Conservation (phyloP, 2,329 filamentous ascomycete species). For the Nemania serpens region DNA sequence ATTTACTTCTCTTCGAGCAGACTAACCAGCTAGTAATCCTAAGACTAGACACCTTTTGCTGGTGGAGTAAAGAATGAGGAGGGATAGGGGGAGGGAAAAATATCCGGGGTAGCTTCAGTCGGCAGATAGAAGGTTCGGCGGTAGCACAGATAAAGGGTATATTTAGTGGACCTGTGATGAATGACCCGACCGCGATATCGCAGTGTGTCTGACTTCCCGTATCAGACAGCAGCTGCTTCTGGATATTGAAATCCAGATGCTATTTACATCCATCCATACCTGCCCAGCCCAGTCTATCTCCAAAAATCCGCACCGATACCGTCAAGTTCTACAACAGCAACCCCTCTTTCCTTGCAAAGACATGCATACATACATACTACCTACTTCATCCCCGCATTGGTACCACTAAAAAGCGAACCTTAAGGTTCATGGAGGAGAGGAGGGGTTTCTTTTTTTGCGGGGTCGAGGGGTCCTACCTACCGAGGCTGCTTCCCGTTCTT, state of each 20-base stretch:
- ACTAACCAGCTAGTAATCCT: neutral
- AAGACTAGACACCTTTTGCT: neutral
- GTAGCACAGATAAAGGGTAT: neutral
- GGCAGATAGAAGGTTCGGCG: neutral
- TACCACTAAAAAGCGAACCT: no score
- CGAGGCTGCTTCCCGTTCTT: neutral
- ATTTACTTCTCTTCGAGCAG: neutral
- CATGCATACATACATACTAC: no score
- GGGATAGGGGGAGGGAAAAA: neutral
- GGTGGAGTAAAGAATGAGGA: neutral
- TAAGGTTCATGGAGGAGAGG: no score
- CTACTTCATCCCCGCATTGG: no score
- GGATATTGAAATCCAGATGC: neutral
- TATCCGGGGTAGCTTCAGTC: neutral
- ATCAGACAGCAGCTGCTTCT: neutral
- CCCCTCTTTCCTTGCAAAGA: no score
- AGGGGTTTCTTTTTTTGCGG: no score
- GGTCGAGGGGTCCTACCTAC: neutral
- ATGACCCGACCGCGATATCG: neutral
- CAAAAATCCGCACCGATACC: no score
- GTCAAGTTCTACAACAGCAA: no score
- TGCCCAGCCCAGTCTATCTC: no score
- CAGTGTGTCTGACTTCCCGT: neutral
- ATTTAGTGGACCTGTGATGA: neutral
- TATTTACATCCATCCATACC: no score